These are phyloP conservation scores for Oryza glumipatula DNA, from an alignment of 176 grass and related monocot genomes.

Conservation along the genomic window DNA sequence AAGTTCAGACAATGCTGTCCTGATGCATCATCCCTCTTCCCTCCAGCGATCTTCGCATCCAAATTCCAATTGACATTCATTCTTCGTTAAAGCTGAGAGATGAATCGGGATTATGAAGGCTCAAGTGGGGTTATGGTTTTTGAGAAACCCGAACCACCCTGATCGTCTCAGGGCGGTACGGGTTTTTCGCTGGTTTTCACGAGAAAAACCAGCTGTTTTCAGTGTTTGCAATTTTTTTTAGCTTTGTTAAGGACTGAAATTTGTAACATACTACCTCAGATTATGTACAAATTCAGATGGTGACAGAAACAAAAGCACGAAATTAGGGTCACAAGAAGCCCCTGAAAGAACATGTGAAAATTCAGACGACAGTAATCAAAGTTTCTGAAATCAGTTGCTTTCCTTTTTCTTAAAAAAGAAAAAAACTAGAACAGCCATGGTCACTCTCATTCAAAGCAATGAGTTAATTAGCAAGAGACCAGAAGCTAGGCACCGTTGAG, in stretches of 20 bases:
- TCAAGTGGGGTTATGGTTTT: neutral
- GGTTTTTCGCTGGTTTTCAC: neutral
- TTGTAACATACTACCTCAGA: neutral
- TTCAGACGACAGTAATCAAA: neutral
- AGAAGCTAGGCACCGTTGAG: neutral
- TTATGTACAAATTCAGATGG: neutral
- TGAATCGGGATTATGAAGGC: neutral
- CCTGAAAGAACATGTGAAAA: neutral
- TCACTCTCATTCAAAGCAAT: neutral
- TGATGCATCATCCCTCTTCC: neutral
- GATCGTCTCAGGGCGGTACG: neutral
- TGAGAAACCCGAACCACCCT: neutral
- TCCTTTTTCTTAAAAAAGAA: neutral
- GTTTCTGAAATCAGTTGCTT: neutral
- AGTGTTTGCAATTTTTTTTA: neutral
- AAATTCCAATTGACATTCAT: neutral
- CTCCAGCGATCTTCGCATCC: neutral
- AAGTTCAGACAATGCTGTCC: neutral
- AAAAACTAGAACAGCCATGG: neutral
- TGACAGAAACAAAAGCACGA: neutral
- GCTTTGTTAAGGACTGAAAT: neutral
- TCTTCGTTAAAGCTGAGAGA: neutral
- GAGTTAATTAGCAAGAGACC: neutral
- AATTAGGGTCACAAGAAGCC: neutral
- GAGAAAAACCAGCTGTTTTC: neutral